These are phyloP conservation scores for Teratosphaeria zuluensis DNA, from an alignment of 2,329 filamentous ascomycete species.

Conservation along the genomic window DNA sequence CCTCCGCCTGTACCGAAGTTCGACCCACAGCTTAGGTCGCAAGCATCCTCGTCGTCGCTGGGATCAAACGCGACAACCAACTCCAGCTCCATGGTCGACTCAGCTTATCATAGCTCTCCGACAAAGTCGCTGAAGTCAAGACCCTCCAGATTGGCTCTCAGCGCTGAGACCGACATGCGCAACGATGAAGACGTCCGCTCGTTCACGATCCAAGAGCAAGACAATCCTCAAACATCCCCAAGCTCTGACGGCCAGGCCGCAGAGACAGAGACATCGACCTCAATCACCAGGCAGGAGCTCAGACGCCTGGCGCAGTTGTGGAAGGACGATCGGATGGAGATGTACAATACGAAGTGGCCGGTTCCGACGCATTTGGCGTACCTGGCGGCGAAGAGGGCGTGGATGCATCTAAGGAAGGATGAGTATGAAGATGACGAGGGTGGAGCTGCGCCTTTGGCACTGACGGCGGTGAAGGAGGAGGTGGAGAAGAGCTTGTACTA, in stretches of 20 bases:
- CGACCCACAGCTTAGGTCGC: background rate
- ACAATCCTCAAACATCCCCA: background rate
- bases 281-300: background rate
- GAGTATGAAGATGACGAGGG: background rate
- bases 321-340: constrained; percentile 2
- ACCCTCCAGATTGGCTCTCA: background rate
- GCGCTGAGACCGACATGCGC: too few relatives aligned
- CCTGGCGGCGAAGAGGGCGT: constrained; percentile 5
- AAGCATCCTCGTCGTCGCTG: background rate
- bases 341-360: constrained; percentile 7
- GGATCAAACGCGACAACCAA: background rate
- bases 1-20: background rate
- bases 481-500: background rate
- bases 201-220: background rate
- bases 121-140: background rate
- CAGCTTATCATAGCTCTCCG: background rate
- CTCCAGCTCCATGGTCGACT: background rate
- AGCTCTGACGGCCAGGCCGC: background rate
- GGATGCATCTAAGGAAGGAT: constrained; percentile 1
- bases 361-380: constrained; percentile 7
- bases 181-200: background rate
- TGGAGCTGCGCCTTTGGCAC: background rate
- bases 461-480: constrained; percentile 1
- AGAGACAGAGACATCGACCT: background rate
- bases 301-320: background rate